phyloP scores from a whole-genome alignment of 352 stramenopile genomes.

The Globisporangium carolinianum region DNA sequence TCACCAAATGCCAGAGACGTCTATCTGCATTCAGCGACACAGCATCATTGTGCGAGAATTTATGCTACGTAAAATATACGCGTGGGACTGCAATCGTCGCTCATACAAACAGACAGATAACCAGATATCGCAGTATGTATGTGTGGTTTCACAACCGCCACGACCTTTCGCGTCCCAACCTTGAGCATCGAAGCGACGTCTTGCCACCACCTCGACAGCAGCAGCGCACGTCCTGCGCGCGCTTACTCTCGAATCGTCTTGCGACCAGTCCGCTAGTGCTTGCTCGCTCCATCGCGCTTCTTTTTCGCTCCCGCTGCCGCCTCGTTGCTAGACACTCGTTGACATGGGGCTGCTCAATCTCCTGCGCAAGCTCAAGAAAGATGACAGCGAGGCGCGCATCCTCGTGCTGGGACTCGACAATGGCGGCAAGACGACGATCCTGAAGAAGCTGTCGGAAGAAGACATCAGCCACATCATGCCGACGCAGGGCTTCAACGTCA shows the following conservation, averaged over 20 bases:
- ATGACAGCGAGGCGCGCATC: conserved; percentile 91
- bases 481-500: conserved; percentile 96
- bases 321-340: not conserved
- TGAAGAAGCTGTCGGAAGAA: conserved; percentile 95
- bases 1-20: not conserved
- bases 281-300: too few relatives aligned
- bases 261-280: conserved; percentile 2
- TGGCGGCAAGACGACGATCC: conserved; percentile 94
- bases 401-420: conserved; percentile 95
- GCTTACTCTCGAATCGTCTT: conserved; percentile 31
- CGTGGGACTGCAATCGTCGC: too few relatives aligned
- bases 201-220: too few relatives aligned
- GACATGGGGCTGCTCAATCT: conserved; percentile 90
- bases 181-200: too few relatives aligned
- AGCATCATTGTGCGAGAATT: too few relatives aligned
- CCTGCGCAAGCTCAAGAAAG: conserved; percentile 94
- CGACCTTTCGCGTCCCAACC: too few relatives aligned
- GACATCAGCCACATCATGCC: conserved; percentile 93
- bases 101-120: too few relatives aligned
- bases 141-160: too few relatives aligned
- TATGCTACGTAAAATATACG: too few relatives aligned
- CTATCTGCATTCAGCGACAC: too few relatives aligned
- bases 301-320: too few relatives aligned
- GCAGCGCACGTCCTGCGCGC: not conserved
- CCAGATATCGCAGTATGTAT: too few relatives aligned